Percentiles rank a stretch among this genome's conserved stretches.
These are phyloP conservation scores for Rhizopogon roseolus DNA, from an alignment of 768 basidiomycete species.

Conservation along the genomic window DNA sequence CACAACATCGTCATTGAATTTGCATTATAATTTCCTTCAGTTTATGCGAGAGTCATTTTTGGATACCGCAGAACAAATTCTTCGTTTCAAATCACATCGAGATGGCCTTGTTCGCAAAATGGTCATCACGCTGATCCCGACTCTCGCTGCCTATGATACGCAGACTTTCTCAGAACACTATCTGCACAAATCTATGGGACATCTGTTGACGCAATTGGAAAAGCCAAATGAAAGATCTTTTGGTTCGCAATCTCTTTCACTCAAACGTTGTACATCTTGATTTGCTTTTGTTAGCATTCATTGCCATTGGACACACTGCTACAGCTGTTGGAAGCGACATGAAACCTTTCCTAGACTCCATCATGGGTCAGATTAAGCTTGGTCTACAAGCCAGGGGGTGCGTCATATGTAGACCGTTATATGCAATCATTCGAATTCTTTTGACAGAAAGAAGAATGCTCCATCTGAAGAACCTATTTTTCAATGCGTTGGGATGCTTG, in stretches of 20 bases:
- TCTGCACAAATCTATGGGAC: constrained; percentile 90
- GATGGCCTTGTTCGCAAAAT: constrained; percentile 88
- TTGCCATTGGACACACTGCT: constrained; percentile 94
- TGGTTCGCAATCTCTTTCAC: constrained; percentile 43
- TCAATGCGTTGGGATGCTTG: constrained; percentile 96
- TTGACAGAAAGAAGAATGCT: constrained; percentile 74
- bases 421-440: constrained; percentile 2
- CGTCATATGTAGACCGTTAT: constrained; percentile 10
- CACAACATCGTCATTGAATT: not conserved
- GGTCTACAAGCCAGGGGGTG: constrained; percentile 88
- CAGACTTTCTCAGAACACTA: constrained; percentile 89
- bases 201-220: constrained; percentile 81
- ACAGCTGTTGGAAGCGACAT: constrained; percentile 89
- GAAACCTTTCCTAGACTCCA: constrained; percentile 91
- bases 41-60: constrained; percentile 87
- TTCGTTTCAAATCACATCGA: constrained; percentile 82
- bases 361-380: constrained; percentile 84
- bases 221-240: constrained; percentile 87
- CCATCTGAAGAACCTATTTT: constrained; percentile 94
- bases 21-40: constrained; percentile 30
- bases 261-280: constrained; percentile 5
- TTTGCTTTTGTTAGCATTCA: constrained; percentile 59
- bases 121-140: constrained; percentile 94
- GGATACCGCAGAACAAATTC: constrained; percentile 84
- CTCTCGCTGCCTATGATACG: constrained; percentile 90